Percentiles rank a stretch among this genome's conserved stretches.
phyloP scores from a whole-genome alignment of 129 eudicot species.

The Centaurea solstitialis region DNA sequence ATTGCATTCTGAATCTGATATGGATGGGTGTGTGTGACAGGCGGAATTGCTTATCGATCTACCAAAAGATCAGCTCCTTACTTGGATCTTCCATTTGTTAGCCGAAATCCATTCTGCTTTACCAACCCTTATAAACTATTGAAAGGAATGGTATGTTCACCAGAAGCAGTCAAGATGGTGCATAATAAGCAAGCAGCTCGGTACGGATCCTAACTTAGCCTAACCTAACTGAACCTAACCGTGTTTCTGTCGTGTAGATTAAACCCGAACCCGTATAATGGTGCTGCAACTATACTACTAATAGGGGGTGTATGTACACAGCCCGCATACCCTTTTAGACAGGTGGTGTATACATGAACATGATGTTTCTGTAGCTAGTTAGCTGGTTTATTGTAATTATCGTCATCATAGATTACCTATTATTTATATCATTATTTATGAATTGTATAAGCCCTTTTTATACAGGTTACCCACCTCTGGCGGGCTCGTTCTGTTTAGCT shows the following conservation, averaged over 20 bases:
- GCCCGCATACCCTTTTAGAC: conserved; percentile 5
- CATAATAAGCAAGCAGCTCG: conserved; percentile 27
- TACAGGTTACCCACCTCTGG: not conserved
- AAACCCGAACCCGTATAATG: conserved; percentile 13
- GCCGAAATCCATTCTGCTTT: conserved; percentile 78
- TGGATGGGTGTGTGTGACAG: conserved; percentile 37
- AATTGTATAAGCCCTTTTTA: not conserved
- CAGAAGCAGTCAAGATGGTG: conserved; percentile 21
- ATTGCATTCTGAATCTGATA: not conserved
- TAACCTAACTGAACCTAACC: conserved; percentile 19
- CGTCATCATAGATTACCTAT: conserved; percentile 10
- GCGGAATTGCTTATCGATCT: conserved; percentile 87
- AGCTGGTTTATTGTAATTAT: conserved; percentile 40
- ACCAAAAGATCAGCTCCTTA: conserved; percentile 90
- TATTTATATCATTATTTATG: conserved; percentile 16
- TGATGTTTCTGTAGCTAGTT: conserved; percentile 24
- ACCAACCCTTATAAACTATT: conserved; percentile 81
- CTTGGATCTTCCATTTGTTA: conserved; percentile 89
- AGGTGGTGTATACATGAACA: conserved; percentile 13
- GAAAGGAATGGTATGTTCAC: conserved; percentile 24
- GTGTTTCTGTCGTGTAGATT: conserved; percentile 10
- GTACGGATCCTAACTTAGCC: conserved; percentile 21
- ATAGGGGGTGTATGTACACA: conserved; percentile 30
- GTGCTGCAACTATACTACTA: conserved; percentile 13
- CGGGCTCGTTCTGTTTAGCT: not conserved